phyloP scores from a whole-genome alignment of 257 asterid genomes.

The Euphrasia confusa region DNA sequence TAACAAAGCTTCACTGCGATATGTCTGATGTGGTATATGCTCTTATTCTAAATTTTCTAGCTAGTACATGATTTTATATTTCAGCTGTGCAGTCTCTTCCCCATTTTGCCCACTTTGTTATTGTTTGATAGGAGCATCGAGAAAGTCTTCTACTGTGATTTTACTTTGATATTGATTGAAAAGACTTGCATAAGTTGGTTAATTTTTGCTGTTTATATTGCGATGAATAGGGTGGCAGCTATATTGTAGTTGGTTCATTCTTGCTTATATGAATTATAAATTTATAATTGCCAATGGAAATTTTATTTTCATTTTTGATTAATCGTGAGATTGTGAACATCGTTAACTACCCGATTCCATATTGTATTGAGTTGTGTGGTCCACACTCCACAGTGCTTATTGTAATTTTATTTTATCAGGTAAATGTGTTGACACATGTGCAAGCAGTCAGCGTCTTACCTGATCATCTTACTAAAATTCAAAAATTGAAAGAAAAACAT shows the following conservation, averaged over 20 bases:
- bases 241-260: neutral
- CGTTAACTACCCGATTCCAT: neutral
- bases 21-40: conserved; percentile 42
- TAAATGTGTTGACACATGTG: conserved; percentile 40
- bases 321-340: neutral
- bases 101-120: conserved; percentile 1
- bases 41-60: conserved; percentile 4
- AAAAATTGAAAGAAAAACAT: conserved; percentile 33
- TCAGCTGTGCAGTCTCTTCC: neutral
- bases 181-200: neutral
- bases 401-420: conserved; percentile 35
- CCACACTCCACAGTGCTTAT: conserved; percentile 12
- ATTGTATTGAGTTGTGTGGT: neutral
- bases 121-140: neutral
- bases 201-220: neutral
- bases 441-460: conserved; percentile 19
- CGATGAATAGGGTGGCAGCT: conserved; percentile 3
- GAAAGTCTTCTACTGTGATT: neutral
- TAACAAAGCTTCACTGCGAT: conserved; percentile 44
- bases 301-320: neutral
- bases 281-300: neutral
- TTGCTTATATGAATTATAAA: neutral
- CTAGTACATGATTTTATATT: neutral
- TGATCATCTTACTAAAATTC: conserved; percentile 20
- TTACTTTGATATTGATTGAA: neutral